A percentile compares a stretch with the other conserved stretches of the same genome.
These are phyloP conservation scores for Pyrenochaeta sp. DNA, from an alignment of 2,329 filamentous ascomycete genomes.

Conservation along the genomic window DNA sequence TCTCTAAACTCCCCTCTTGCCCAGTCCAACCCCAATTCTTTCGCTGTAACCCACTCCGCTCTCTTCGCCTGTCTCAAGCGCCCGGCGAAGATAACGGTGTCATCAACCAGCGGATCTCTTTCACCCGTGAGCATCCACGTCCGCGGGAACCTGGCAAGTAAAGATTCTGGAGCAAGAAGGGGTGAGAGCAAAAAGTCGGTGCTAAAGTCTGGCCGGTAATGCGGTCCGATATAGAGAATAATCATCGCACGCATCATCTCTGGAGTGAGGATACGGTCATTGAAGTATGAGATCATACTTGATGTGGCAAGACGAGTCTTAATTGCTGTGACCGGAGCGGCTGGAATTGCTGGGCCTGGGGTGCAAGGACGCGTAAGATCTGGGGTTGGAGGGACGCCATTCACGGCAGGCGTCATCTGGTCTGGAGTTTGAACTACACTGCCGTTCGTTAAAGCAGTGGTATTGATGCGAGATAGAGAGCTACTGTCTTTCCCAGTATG, in stretches of 20 bases:
- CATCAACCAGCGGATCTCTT: conserved; percentile 92
- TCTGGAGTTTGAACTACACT: conserved; percentile 32
- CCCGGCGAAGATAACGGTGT: conserved; percentile 95
- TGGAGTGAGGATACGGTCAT: conserved; percentile 90
- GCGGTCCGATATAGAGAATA: conserved; percentile 93
- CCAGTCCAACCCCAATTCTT: conserved; percentile 65
- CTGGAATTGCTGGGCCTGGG: conserved; percentile 32
- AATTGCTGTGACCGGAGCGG: conserved; percentile 61
- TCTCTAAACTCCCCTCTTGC: conserved; percentile 69
- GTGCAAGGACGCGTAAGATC: conserved; percentile 22
- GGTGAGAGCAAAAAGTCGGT: conserved; percentile 92
- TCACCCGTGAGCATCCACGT: conserved; percentile 95
- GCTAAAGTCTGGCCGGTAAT: conserved; percentile 90
- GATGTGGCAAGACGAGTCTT: conserved; percentile 91
- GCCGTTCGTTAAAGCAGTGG: conserved; percentile 15
- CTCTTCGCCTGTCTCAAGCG: conserved; percentile 81
- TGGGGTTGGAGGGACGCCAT: conserved; percentile 28
- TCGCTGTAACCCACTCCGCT: conserved; percentile 63
- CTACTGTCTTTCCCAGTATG: conserved; percentile 45
- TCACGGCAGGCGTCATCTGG: conserved; percentile 18
- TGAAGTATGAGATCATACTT: conserved; percentile 98
- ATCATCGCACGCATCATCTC: conserved; percentile 99
- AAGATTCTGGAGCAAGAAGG: conserved; percentile 82
- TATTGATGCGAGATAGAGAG: conserved; percentile 19
- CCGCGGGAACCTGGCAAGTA: conserved; percentile 89